A percentile compares a stretch with the other conserved stretches of the same genome.
Conservation (phyloP, 495 filamentous ascomycete genomes). For the Hypoxylon rickii region DNA sequence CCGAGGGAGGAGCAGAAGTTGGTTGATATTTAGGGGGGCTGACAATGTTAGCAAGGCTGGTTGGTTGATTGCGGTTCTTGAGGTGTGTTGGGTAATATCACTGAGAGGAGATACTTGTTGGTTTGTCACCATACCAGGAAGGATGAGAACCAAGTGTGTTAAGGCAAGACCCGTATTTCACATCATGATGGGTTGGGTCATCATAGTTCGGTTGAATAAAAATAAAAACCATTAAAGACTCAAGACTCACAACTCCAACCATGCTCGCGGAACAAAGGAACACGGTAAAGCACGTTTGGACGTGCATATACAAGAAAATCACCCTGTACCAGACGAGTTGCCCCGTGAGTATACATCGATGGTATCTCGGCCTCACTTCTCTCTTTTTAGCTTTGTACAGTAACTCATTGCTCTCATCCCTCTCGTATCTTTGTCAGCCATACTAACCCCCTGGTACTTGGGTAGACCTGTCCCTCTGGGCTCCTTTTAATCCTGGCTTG, state of each 20-base stretch:
- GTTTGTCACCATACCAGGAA: neutral
- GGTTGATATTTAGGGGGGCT: slow-evolving; percentile 14
- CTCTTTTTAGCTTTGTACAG: slow-evolving; percentile 43
- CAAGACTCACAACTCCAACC: slow-evolving; percentile 37
- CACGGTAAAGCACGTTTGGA: slow-evolving; percentile 11
- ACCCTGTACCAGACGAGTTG: slow-evolving; percentile 1
- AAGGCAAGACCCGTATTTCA: slow-evolving; percentile 21
- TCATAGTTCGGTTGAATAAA: neutral
- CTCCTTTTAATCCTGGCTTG: neutral
- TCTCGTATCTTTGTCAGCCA: slow-evolving; percentile 1
- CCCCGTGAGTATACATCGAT: slow-evolving; percentile 22
- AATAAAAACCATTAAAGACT: neutral
- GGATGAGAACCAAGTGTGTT: neutral
- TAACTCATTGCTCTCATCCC: slow-evolving; percentile 7
- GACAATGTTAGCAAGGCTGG: neutral
- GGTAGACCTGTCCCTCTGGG: too few relatives aligned
- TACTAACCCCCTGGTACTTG: neutral
- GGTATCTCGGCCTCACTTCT: neutral
- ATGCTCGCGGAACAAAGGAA: slow-evolving; percentile 38
- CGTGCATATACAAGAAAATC: slow-evolving; percentile 11
- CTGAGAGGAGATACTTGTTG: neutral
- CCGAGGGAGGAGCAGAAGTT: slow-evolving; percentile 12
- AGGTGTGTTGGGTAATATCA: neutral
- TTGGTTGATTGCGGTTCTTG: too few relatives aligned
- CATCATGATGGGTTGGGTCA: slow-evolving; percentile 8